Conservation (phyloP, 257 asterid genomes). For the Solanum phureja region DNA sequence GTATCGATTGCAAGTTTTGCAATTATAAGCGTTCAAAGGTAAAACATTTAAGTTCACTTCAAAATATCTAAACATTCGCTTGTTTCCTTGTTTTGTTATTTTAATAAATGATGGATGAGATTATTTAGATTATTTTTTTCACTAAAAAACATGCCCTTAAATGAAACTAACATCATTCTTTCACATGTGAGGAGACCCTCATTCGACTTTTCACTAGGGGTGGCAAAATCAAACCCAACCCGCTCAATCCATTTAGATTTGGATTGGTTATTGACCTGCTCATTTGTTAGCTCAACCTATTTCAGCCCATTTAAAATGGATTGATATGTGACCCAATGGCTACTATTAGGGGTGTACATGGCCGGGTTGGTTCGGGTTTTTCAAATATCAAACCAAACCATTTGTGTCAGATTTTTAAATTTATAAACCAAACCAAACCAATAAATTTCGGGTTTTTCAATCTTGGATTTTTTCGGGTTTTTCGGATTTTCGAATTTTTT, state of each 20-base stretch:
- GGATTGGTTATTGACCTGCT: neutral
- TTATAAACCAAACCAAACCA: too few relatives aligned
- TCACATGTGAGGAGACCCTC: neutral
- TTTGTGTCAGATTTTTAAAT: too few relatives aligned
- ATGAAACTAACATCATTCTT: neutral
- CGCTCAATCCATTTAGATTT: neutral
- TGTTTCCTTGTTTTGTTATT: neutral
- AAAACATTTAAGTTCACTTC: neutral
- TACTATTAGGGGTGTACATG: too few relatives aligned
- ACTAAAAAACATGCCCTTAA: neutral
- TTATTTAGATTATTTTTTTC: too few relatives aligned
- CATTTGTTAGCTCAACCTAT: neutral
- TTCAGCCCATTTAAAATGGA: neutral
- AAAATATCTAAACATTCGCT: neutral
- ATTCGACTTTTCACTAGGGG: neutral
- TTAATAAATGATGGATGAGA: neutral
- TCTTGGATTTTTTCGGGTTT: too few relatives aligned
- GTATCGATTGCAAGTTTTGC: neutral
- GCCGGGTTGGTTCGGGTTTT: too few relatives aligned
- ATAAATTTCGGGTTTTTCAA: too few relatives aligned
- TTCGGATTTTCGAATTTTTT: too few relatives aligned
- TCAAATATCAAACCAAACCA: too few relatives aligned
- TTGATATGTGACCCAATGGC: neutral
- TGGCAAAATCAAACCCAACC: neutral
- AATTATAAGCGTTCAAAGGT: neutral